These are phyloP conservation scores for Aspergillus alliaceus DNA, from an alignment of 2,329 filamentous ascomycete genomes.

Conservation along the genomic window DNA sequence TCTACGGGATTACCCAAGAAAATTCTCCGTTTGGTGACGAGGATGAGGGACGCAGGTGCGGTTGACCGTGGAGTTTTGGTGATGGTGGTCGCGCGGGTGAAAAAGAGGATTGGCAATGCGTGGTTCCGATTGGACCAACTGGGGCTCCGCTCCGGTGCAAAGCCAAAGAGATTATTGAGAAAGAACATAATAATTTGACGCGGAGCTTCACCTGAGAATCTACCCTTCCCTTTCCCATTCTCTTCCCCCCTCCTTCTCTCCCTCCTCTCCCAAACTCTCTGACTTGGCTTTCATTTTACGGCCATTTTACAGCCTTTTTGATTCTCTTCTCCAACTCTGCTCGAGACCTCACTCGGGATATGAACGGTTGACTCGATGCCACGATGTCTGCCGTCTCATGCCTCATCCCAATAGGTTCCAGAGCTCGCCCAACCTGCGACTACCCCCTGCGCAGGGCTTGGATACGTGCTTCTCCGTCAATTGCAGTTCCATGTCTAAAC, in stretches of 20 bases:
- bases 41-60: not conserved
- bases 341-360: constrained; percentile 27
- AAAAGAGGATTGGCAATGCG: constrained; percentile 38
- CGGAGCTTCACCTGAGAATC: constrained; percentile 10
- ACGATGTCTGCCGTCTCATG: constrained; percentile 66
- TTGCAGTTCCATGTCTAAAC: constrained; percentile 30
- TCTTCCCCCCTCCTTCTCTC: too few species aligned
- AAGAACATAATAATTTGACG: constrained; percentile 18
- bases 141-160: constrained; percentile 30
- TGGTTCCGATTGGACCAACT: constrained; percentile 38
- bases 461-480: constrained; percentile 24
- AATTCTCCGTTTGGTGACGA: not conserved
- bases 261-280: not conserved
- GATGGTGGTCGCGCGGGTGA: constrained; percentile 22
- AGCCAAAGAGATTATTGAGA: constrained; percentile 9
- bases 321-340: constrained; percentile 16
- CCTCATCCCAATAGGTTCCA: constrained; percentile 59
- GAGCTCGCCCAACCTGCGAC: constrained; percentile 50
- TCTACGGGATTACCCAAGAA: not conserved
- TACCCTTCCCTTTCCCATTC: not conserved
- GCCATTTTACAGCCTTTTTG: too few species aligned
- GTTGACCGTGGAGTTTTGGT: not conserved
- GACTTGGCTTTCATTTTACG: constrained; percentile 5
- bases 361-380: constrained; percentile 43
- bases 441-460: constrained; percentile 47